Evolutionary conservation across 75 land plant species (phyloP).

Genomic region (Larix kaempferi): DNA sequence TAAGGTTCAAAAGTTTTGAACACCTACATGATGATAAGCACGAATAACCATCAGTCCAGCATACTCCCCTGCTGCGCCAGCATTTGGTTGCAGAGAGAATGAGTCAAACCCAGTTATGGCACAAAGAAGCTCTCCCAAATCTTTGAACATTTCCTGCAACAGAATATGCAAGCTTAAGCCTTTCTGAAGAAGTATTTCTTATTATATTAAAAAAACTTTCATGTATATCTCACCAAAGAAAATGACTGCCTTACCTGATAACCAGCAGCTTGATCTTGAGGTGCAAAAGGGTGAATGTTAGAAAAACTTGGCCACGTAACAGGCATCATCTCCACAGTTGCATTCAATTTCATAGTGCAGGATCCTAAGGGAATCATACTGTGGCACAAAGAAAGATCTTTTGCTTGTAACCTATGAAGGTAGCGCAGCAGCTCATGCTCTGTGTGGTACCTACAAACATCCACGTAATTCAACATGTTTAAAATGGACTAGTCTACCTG

Average conservation of each 20-base stretch:
- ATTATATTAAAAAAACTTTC: not conserved
- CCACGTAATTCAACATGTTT: not conserved
- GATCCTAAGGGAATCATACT: conserved; percentile 99
- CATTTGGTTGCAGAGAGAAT: conserved; percentile 98
- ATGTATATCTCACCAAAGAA: conserved; percentile 3
- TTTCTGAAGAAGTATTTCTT: not conserved
- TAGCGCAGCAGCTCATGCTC: conserved; percentile 98
- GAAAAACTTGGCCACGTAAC: conserved; percentile 91
- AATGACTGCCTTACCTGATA: conserved; percentile 56
- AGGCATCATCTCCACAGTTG: conserved; percentile 98
- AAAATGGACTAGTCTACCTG: not conserved
- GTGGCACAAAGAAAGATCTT: conserved; percentile 89
- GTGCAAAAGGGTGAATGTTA: conserved; percentile 91
- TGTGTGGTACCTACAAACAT: conserved; percentile 78
- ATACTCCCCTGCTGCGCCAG: conserved; percentile 99
- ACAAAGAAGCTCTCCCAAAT: conserved; percentile 82
- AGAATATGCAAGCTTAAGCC: conserved; percentile 1
- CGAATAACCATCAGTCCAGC: conserved; percentile 99
- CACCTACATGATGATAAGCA: conserved; percentile 86
- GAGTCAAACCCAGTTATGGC: conserved; percentile 97
- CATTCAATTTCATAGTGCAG: conserved; percentile 99
- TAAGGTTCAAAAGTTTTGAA: not conserved
- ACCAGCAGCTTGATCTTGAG: conserved; percentile 77
- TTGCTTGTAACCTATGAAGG: conserved; percentile 74
- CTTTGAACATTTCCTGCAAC: conserved; percentile 85